Evolutionary conservation across 106 monocot species (phyloP), one percentile per base, ranked within the genome.

Genomic region (Narthecium ossifragum): DNA sequence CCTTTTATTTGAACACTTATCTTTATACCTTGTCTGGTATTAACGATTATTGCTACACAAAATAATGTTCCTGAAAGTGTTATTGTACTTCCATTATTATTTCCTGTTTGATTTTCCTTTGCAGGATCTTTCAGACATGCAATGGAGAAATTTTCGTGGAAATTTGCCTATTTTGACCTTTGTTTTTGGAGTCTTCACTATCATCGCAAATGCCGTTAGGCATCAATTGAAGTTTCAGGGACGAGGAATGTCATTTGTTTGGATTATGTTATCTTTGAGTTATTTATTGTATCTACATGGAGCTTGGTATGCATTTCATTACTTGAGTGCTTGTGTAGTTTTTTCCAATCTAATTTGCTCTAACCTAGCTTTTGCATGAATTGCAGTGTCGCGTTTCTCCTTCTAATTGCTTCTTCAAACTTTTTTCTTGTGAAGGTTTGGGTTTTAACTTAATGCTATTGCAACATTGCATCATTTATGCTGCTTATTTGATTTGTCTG

Each of bases 61-160:
- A 28, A 23, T 20, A 31, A 21, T 4, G n/a, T n/a, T n/a, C n/a
- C n/a, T n/a, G n/a, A n/a, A n/a, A n/a, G n/a, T n/a, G n/a, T n/a
- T n/a, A n/a, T n/a, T n/a, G n/a, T n/a, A n/a, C n/a, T n/a, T n/a
- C n/a, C n/a, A 40, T 51, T 6, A 26, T 23, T 47, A 10, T 61
- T 54, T 47, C 52, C 49, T 8, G 29, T 26, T 29, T 51, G 45
- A 29, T 37, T 54, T 29, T 29, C 54, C 41, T 34, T 50, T 52
- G 0, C 69, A 96, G 96, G 96, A 96, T 62, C 31, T 86, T 31
- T 96, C 96, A 66, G 96, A 96, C 74, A 51, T 84, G 41, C 96
- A 96, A 55, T 96, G 96, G 96, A 86, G 75, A 81, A 90, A 90
- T 43, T 96, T 96, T 49, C 75, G 84, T 47, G 96, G 75, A 47